Evolutionary conservation across 805 yeast species (phyloP).

Genomic region (Jamesozyma jinghongensis): DNA sequence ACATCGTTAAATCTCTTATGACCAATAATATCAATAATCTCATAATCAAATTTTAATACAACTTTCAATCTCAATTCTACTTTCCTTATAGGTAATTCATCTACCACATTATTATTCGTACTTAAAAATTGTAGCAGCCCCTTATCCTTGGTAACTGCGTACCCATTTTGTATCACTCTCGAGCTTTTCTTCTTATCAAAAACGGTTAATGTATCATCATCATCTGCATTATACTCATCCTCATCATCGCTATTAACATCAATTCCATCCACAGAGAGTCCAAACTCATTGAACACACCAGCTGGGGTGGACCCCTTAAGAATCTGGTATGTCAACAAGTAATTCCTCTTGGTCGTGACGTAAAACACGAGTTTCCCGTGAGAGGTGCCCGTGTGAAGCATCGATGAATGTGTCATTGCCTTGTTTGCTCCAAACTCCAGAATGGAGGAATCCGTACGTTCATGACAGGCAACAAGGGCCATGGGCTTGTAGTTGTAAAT

Average conservation of each 20-base stretch:
- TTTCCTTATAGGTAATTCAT: slow-evolving; percentile 26
- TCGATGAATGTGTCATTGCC: slow-evolving; percentile 10
- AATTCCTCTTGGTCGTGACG: slow-evolving; percentile 24
- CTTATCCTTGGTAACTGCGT: slow-evolving; percentile 23
- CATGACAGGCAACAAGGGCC: slow-evolving; percentile 26
- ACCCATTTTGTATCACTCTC: slow-evolving; percentile 30
- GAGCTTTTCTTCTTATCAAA: slow-evolving; percentile 23
- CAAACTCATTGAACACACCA: slow-evolving; percentile 23
- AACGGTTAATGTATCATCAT: slow-evolving; percentile 26
- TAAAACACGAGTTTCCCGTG: slow-evolving; percentile 23
- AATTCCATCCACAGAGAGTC: slow-evolving; percentile 17
- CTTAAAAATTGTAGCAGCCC: slow-evolving; percentile 22
- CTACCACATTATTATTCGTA: slow-evolving; percentile 11
- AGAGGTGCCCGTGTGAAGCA: slow-evolving; percentile 9
- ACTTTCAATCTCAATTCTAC: slow-evolving; percentile 26
- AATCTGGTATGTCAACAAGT: slow-evolving; percentile 25
- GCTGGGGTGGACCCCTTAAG: slow-evolving; percentile 15
- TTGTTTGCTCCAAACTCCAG: slow-evolving; percentile 25
- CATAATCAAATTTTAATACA: slow-evolving; percentile 27
- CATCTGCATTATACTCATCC: slow-evolving; percentile 14
- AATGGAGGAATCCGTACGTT: slow-evolving; percentile 22
- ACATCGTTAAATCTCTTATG: slow-evolving; percentile 14
- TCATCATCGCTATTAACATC: slow-evolving; percentile 12
- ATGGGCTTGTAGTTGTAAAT: slow-evolving; percentile 29
- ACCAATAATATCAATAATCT: slow-evolving; percentile 22